Evolutionary conservation across 257 asterid species (phyloP).

Genomic region (Lycium ferocissimum): DNA sequence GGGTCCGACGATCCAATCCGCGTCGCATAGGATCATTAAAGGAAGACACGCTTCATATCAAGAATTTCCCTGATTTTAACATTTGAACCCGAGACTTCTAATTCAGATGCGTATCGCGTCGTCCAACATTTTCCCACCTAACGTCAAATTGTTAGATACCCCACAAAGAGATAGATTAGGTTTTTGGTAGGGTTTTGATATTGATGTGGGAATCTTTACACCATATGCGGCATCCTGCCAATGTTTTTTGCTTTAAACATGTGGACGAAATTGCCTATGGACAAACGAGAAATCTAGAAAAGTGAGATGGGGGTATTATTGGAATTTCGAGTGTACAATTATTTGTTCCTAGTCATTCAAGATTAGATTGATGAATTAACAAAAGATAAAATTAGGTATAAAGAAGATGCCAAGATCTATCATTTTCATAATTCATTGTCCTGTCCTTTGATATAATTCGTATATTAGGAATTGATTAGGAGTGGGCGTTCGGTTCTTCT

Average conservation of each 20-base stretch:
- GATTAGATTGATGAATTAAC: neutral
- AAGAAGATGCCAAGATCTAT: slow-evolving; percentile 15
- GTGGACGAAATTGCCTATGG: slow-evolving; percentile 40
- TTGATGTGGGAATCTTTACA: slow-evolving; percentile 28
- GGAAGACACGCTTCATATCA: too few relatives aligned
- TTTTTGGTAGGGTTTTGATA: neutral
- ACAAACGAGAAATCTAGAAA: slow-evolving; percentile 15
- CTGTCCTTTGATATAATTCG: neutral
- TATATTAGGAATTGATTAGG: neutral
- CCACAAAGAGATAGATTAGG: slow-evolving; percentile 22
- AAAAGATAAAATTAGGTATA: neutral
- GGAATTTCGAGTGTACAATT: neutral
- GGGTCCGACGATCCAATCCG: too few relatives aligned
- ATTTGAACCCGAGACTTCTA: too few relatives aligned
- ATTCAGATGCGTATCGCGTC: too few relatives aligned
- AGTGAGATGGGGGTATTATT: slow-evolving; percentile 30
- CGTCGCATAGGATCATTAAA: neutral
- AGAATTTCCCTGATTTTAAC: too few relatives aligned
- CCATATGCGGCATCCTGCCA: slow-evolving; percentile 77
- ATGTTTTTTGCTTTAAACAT: slow-evolving; percentile 33
- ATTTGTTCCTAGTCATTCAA: slow-evolving; percentile 24
- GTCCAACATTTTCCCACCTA: slow-evolving; percentile 17
- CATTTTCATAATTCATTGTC: slow-evolving; percentile 8
- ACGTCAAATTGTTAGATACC: neutral
- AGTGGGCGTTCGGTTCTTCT: too few relatives aligned